Evolutionary conservation across 257 asterid genomes (phyloP).

Genomic region (Salvia rosmarinus): DNA sequence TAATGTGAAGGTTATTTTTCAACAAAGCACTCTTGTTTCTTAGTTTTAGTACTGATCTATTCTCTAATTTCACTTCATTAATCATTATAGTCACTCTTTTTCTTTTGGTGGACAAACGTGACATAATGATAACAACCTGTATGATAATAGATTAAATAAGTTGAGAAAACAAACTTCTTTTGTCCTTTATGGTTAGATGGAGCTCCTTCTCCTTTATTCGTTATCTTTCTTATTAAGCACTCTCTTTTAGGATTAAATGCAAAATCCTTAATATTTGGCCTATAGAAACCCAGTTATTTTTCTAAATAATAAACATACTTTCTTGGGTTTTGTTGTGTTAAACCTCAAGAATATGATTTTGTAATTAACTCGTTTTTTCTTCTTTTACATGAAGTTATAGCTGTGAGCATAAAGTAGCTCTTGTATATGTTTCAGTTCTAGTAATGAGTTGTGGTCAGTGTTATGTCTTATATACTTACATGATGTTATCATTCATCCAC

Average conservation of each 20-base stretch:
- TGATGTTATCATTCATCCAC: too few relatives aligned
- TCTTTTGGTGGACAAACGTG: background rate
- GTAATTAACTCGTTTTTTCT: too few relatives aligned
- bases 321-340: too few relatives aligned
- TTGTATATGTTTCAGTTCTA: conserved; percentile 5
- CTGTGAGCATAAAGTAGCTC: background rate
- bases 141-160: conserved; percentile 8
- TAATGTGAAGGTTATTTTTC: conserved; percentile 20
- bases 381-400: background rate
- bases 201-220: background rate
- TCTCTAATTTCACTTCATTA: conserved; percentile 14
- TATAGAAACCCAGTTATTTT: background rate
- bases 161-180: background rate
- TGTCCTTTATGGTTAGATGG: background rate
- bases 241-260: background rate
- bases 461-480: too few relatives aligned
- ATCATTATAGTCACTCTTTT: background rate
- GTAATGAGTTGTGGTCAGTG: background rate
- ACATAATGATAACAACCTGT: background rate
- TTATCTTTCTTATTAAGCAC: background rate
- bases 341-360: too few relatives aligned
- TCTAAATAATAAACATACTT: background rate
- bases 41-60: background rate
- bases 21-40: conserved; percentile 11
- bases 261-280: background rate